phyloP scores from a whole-genome alignment of 2,329 filamentous ascomycete species.

The Pyricularia sp. region DNA sequence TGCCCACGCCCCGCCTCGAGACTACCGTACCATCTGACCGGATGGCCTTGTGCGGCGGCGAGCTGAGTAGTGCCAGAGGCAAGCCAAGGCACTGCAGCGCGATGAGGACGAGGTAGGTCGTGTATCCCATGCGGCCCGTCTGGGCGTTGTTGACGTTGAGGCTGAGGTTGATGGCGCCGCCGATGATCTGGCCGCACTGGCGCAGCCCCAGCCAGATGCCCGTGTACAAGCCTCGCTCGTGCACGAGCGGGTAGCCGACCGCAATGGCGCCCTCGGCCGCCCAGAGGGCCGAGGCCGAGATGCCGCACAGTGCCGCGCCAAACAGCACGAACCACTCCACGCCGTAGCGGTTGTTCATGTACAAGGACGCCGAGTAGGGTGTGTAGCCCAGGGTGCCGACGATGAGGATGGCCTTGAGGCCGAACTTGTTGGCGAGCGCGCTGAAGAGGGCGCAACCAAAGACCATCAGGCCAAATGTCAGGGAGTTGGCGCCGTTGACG shows the following conservation, averaged over 20 bases:
- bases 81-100: constrained; percentile 36
- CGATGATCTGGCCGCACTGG: constrained; percentile 34
- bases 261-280: constrained; percentile 58
- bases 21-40: constrained; percentile 28
- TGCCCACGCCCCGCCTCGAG: background rate
- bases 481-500: constrained; percentile 4
- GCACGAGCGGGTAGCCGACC: constrained; percentile 53
- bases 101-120: constrained; percentile 35
- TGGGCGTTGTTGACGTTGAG: constrained; percentile 29
- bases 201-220: constrained; percentile 37
- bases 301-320: constrained; percentile 51
- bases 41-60: constrained; percentile 32
- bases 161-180: constrained; percentile 38
- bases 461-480: constrained; percentile 8
- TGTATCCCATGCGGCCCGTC: constrained; percentile 24
- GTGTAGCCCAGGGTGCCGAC: constrained; percentile 46
- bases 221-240: constrained; percentile 48
- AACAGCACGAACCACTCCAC: constrained; percentile 55
- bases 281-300: constrained; percentile 59
- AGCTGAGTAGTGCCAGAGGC: constrained; percentile 30
- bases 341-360: constrained; percentile 55
- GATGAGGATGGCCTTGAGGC: constrained; percentile 51
- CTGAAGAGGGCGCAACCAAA: constrained; percentile 13
- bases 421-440: constrained; percentile 52
- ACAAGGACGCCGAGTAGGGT: constrained; percentile 54